Evolutionary conservation across 805 yeast genomes (phyloP).

Genomic region (Tetrapisispora phaffii): DNA sequence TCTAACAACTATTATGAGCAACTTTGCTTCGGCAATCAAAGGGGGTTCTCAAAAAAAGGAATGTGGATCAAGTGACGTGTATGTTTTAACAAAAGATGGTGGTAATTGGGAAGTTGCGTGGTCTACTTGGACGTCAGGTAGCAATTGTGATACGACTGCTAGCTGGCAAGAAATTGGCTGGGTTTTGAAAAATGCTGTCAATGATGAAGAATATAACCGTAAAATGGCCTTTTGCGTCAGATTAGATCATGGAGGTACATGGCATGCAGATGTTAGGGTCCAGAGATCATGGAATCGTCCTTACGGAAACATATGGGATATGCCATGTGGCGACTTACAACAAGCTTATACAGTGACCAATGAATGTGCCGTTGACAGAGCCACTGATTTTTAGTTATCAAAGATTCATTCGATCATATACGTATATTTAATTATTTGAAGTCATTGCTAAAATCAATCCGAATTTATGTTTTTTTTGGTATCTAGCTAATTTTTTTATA

Average conservation of each 20-base stretch:
- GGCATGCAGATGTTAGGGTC: constrained; percentile 4
- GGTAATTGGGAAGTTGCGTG: constrained; percentile 6
- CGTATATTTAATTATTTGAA: neutral
- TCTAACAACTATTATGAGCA: neutral
- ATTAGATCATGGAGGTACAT: constrained; percentile 4
- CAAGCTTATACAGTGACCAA: neutral
- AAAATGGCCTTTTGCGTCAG: constrained; percentile 4
- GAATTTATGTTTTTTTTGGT: no score
- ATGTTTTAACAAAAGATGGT: constrained; percentile 3
- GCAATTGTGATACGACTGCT: constrained; percentile 6
- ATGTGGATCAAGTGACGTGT: constrained; percentile 3
- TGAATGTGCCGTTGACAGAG: neutral
- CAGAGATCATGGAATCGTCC: constrained; percentile 3
- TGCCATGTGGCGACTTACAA: neutral
- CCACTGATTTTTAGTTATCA: neutral
- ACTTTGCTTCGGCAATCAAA: neutral
- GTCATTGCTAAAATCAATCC: no score
- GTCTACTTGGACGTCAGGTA: constrained; percentile 2
- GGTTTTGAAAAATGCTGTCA: neutral
- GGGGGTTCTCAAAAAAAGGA: neutral
- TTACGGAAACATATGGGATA: constrained; percentile 4
- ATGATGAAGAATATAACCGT: constrained; percentile 2
- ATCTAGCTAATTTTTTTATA: no score
- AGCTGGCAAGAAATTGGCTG: neutral
- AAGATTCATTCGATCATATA: neutral